phyloP scores from a whole-genome alignment of 1,284 basidiomycete species.

The Stereum hirsutum region DNA sequence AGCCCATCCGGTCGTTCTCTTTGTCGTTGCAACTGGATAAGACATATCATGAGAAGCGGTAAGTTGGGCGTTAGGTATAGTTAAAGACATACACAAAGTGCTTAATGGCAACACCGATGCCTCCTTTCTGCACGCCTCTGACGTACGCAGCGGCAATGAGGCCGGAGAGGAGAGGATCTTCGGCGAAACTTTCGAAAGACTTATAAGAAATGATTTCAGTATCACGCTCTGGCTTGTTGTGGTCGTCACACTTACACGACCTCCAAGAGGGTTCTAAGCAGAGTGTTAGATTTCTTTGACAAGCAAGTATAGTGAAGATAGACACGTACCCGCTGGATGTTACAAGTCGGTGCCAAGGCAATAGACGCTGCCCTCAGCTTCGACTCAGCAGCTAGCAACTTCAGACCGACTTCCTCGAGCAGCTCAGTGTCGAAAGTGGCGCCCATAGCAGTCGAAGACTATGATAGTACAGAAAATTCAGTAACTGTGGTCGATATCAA shows the following conservation, averaged over 20 bases:
- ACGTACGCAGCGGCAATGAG: slow-evolving; percentile 54
- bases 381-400: slow-evolving; percentile 49
- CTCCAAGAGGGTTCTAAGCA: slow-evolving; percentile 37
- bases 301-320: not conserved
- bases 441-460: slow-evolving; percentile 64
- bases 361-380: slow-evolving; percentile 56
- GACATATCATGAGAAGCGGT: too few species aligned
- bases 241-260: slow-evolving; percentile 29
- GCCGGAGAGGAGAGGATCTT: slow-evolving; percentile 58
- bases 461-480: not conserved
- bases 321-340: slow-evolving; percentile 46
- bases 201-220: slow-evolving; percentile 1
- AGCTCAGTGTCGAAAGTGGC: slow-evolving; percentile 55
- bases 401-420: slow-evolving; percentile 38
- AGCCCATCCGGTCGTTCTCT: slow-evolving; percentile 55
- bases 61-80: not conserved
- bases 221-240: not conserved
- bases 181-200: slow-evolving; percentile 60
- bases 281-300: not conserved
- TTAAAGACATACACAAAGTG: slow-evolving; percentile 26
- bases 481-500: not conserved
- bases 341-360: slow-evolving; percentile 61
- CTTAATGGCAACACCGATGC: slow-evolving; percentile 47
- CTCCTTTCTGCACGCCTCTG: slow-evolving; percentile 54
- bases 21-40: slow-evolving; percentile 43